Evolutionary conservation across 2,329 filamentous ascomycete genomes (phyloP).

Genomic region (Colletotrichum tropicicola): DNA sequence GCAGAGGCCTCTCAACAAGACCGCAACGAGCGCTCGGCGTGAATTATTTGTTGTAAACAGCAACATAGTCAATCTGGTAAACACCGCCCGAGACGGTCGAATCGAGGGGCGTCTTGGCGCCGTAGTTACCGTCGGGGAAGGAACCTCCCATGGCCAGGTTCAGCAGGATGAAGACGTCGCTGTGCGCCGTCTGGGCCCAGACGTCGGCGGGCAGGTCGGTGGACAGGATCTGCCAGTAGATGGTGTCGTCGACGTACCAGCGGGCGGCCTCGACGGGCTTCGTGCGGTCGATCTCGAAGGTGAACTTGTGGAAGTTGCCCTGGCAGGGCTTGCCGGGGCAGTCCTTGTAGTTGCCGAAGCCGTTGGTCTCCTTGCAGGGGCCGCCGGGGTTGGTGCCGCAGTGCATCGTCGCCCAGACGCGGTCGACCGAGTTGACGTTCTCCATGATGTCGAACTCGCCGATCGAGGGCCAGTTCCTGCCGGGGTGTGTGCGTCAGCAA

Average conservation of each 20-base stretch:
- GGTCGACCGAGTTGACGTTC: constrained; percentile 45
- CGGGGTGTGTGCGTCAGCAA: too few relatives aligned
- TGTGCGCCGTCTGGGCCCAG: constrained; percentile 40
- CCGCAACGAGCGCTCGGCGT: too few relatives aligned
- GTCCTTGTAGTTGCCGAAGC: constrained; percentile 33
- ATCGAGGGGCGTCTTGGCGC: constrained; percentile 40
- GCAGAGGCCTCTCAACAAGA: too few relatives aligned
- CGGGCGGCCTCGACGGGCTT: constrained; percentile 38
- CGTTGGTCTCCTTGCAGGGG: constrained; percentile 50
- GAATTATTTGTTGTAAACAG: constrained; percentile 35
- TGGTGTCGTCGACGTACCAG: constrained; percentile 44
- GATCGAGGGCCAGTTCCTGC: constrained; percentile 48
- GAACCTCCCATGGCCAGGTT: constrained; percentile 49
- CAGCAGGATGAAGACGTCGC: constrained; percentile 44
- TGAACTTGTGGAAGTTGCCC: not conserved
- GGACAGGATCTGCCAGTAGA: not conserved
- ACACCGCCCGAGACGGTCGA: constrained; percentile 40
- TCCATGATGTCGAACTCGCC: constrained; percentile 57
- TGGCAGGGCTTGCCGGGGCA: not conserved
- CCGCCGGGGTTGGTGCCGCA: constrained; percentile 50
- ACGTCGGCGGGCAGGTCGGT: not conserved
- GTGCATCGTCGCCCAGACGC: constrained; percentile 47
- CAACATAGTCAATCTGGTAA: constrained; percentile 49
- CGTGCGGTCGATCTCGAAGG: constrained; percentile 27
- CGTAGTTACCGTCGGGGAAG: constrained; percentile 43